Evolutionary conservation across 2,329 filamentous ascomycete species (phyloP).

Genomic region (Neoascochyta sp.): DNA sequence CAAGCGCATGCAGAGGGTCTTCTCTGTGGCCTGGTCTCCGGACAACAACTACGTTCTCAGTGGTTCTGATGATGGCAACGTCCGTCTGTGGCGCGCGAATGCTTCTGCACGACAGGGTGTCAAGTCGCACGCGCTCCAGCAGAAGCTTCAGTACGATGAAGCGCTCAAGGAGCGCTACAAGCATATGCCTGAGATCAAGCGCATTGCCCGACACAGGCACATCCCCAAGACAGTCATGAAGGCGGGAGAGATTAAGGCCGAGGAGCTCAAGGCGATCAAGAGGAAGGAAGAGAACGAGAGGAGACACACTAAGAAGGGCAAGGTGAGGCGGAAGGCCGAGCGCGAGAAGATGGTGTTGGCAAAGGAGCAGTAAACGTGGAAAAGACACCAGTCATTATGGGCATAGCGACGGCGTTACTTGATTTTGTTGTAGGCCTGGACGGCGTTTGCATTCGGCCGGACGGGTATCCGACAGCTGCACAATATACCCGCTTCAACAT

Average conservation of each 20-base stretch:
- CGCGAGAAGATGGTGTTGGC: conserved; percentile 90
- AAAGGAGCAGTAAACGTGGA: conserved; percentile 50
- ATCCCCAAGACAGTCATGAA: conserved; percentile 93
- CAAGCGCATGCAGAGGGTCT: conserved; percentile 95
- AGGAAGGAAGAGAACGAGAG: conserved; percentile 90
- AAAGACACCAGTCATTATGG: conserved; percentile 7
- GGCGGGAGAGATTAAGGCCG: conserved; percentile 87
- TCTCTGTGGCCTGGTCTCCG: conserved; percentile 77
- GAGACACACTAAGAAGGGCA: conserved; percentile 82
- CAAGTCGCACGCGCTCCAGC: conserved; percentile 78
- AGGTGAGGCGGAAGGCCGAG: conserved; percentile 68
- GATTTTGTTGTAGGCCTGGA: no score
- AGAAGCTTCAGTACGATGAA: conserved; percentile 88
- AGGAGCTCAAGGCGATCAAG: conserved; percentile 85
- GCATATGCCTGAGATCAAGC: conserved; percentile 93
- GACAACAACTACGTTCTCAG: conserved; percentile 87
- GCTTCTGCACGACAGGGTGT: conserved; percentile 80
- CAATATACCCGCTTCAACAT: no score
- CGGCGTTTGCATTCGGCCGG: no score
- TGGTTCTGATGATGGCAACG: conserved; percentile 90
- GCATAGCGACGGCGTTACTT: conserved; percentile 40
- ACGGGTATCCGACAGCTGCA: no score
- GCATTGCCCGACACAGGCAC: conserved; percentile 88
- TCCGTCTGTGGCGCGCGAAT: conserved; percentile 82
- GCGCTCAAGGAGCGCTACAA: conserved; percentile 77